Conservation (phyloP, 1,139 yeast genomes). For the Geotrichum aggregatum region DNA sequence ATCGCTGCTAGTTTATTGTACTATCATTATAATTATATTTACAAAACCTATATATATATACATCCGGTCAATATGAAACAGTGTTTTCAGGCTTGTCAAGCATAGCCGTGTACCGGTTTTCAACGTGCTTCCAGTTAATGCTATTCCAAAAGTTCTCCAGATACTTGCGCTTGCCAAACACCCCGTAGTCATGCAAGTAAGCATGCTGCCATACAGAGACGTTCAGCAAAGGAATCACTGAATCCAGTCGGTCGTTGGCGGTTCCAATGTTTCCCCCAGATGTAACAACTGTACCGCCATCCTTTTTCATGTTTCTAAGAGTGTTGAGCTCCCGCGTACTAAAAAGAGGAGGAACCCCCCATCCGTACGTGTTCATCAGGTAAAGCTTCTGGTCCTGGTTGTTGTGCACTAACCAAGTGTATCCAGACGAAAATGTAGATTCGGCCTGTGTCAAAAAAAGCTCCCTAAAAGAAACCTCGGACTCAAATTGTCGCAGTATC, state of each 20-base stretch:
- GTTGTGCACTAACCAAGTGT: conserved; percentile 75
- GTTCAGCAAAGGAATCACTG: conserved; percentile 61
- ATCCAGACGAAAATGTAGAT: conserved; percentile 70
- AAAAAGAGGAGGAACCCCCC: conserved; percentile 83
- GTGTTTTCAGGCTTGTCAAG: conserved; percentile 10
- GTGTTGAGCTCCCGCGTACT: conserved; percentile 49
- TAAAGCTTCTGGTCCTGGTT: conserved; percentile 49
- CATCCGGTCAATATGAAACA: conserved; percentile 1
- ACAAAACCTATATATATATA: neutral
- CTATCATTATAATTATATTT: conserved; percentile 1
- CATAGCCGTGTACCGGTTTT: conserved; percentile 24
- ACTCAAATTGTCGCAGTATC: conserved; percentile 35
- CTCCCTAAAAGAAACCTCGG: conserved; percentile 52
- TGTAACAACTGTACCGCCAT: neutral
- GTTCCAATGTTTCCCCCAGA: neutral
- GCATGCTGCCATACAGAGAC: conserved; percentile 86
- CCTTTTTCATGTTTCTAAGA: conserved; percentile 1
- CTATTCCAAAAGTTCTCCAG: conserved; percentile 72
- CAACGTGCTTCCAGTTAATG: conserved; percentile 80
- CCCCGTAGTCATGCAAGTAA: conserved; percentile 79
- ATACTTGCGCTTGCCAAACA: conserved; percentile 70
- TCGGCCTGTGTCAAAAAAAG: conserved; percentile 57
- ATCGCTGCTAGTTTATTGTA: no score
- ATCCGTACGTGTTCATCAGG: conserved; percentile 67
- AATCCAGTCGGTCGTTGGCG: conserved; percentile 8